Evolutionary conservation across 2,329 filamentous ascomycete genomes (phyloP), one percentile per base, ranked within the genome.

Genomic region (Xylariomycetidae sp.): DNA sequence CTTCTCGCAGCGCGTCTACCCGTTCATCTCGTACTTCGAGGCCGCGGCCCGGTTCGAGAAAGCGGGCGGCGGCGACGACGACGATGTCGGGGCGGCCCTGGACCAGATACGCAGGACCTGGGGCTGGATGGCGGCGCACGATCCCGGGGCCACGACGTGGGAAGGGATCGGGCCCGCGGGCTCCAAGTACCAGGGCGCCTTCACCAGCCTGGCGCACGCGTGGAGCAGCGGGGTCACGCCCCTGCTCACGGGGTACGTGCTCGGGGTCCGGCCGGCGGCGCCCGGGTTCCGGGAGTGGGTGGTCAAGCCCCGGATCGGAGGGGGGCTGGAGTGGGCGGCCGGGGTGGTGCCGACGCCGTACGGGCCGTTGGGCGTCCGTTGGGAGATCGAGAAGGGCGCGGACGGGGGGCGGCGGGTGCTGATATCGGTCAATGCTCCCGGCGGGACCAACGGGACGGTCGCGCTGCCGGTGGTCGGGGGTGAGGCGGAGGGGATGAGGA

Each of bases 21-120:
- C 70, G 3, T 72, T 74, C 40, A 62, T 67, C 13, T 72, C 69
- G 2, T 74, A 69, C 46, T 73, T 74, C 41, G 70, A 74, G 51
- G 56, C 69, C 13, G 58, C 62, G n/a, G 70, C 69, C 10, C 64
- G 69, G 8, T 71, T 74, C 42, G 46, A 52, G 15, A 50, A 32
- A 8, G 59, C 56, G 0, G n/a, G n/a, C n/a, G n/a, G n/a, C n/a
- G n/a, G n/a, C n/a, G n/a, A n/a, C n/a, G n/a, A n/a, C n/a, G n/a
- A n/a, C n/a, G 36, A 53, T 4, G 51, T 51, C 1, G 45, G 39
- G 2, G 59, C 58, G 6, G 69, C 63, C 1, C 46, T 70, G 0
- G 67, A 72, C 16, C 60, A 71, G 47, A 54, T 72, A 11, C 50
- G 59, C 26, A 54, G 69, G 13, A 50, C 70, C 12, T 73, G 71